Percentiles rank a stretch among this genome's conserved stretches.
These are phyloP conservation scores for Phyllosticta citriasiana DNA, from an alignment of 2,329 filamentous ascomycete genomes.

Conservation along the genomic window DNA sequence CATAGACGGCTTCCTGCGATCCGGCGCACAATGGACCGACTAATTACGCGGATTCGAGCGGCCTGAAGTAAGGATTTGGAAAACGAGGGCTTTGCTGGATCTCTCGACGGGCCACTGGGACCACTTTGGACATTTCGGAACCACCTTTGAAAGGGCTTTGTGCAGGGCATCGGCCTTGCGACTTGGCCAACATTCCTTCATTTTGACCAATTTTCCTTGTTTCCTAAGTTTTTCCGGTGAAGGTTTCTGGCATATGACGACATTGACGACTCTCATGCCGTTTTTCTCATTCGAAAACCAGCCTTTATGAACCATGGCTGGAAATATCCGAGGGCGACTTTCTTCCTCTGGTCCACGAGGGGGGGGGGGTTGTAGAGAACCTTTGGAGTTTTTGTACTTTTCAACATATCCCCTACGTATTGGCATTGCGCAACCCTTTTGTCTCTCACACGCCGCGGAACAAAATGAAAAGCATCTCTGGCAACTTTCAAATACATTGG, in stretches of 20 bases:
- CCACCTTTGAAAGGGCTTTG: neutral
- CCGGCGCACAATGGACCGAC: conserved; percentile 3
- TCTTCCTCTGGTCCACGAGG: neutral
- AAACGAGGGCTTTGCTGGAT: neutral
- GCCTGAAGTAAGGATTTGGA: neutral
- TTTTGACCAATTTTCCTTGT: neutral
- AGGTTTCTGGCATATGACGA: conserved; percentile 8
- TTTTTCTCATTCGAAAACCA: neutral
- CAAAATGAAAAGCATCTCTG: neutral
- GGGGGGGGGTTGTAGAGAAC: neutral
- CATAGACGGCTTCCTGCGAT: conserved; percentile 9
- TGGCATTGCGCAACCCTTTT: conserved; percentile 1
- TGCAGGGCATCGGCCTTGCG: neutral
- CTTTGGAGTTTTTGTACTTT: conserved; percentile 5
- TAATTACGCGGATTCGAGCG: conserved; percentile 1
- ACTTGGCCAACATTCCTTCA: neutral
- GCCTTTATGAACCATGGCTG: conserved; percentile 7
- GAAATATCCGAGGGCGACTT: neutral
- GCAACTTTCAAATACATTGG: neutral
- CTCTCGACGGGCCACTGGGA: conserved; percentile 1
- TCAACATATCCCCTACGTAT: conserved; percentile 1
- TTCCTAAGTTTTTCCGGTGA: neutral
- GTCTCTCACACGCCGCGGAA: neutral
- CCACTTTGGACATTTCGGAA: conserved; percentile 1
- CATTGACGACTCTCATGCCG: conserved; percentile 8